Evolutionary conservation across 208 protist species (phyloP), one percentile per base, ranked within the genome.

Genomic region (Trypanosoma scelopori): DNA sequence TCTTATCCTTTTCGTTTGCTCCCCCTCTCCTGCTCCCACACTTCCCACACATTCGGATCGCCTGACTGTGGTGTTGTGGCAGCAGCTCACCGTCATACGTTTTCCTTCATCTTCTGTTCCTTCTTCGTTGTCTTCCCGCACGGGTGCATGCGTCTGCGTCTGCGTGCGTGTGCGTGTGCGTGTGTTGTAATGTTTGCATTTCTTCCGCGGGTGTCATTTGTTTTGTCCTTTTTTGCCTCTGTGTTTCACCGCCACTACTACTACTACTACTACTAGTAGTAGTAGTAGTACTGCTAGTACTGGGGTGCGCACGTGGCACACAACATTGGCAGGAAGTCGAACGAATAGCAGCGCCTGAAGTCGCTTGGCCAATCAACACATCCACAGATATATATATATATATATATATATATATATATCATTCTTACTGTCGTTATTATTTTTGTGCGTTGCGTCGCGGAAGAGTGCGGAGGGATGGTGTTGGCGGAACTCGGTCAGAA

Each of bases 401-500:
- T 37, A 9, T 9, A 9, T 37, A 11, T 65, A 5, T 6, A 51
- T 27, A 51, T 28, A 55, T n/a, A 72, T 32, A 50, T 62, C 20
- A 11, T 27, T 12, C 12, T 55, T 74, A 79, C 46, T 45, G n/a
- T n/a, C n/a, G n/a, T 48, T 25, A 25, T 48, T 18, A 48, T 11
- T 37, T 37, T 9, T n/a, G n/a, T n/a, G n/a, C n/a, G n/a, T 37
- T 9, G 32, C 32, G 3, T 37, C 32, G 9, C 32, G 3, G 9
- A 9, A 9, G 5, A 11, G 32, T 23, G 16, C 3, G 32, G 56
- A 50, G 82, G 66, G 59, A 98, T 98, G 95, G 95, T 98, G 48
- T 77, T 98, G 45, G 90, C 93, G 46, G 95, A 98, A 74, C 70
- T 98, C 5, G 95, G 95, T 12, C 84, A 92, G 70, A 91, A 94